Percentiles rank a stretch among this genome's conserved stretches.
These are phyloP conservation scores for Encephalitozoon hellem DNA, from an alignment of 371 early-diverging fungal species.

Conservation along the genomic window DNA sequence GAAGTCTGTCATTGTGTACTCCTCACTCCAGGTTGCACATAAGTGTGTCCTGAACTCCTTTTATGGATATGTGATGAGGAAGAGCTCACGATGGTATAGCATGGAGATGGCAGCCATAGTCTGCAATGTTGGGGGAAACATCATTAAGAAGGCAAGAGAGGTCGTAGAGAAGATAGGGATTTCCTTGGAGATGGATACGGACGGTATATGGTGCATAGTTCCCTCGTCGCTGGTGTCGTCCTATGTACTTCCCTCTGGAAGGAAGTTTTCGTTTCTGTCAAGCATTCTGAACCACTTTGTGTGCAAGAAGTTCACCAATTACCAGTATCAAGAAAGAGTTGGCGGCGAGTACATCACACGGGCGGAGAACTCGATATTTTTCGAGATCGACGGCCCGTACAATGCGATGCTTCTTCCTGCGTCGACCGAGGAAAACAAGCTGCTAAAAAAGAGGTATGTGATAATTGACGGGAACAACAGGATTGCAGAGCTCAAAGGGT, in stretches of 20 bases:
- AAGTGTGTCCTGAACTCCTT: conserved; percentile 92
- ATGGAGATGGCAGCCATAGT: conserved; percentile 98
- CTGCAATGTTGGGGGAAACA: conserved; percentile 84
- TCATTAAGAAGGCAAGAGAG: conserved; percentile 86
- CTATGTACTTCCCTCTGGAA: conserved; percentile 64
- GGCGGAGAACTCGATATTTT: conserved; percentile 88
- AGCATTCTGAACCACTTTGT: conserved; percentile 93
- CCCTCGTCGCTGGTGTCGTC: conserved; percentile 83
- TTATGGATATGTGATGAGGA: conserved; percentile 98
- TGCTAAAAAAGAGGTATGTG: conserved; percentile 93
- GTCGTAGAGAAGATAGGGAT: conserved; percentile 85
- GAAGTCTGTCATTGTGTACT: conserved; percentile 77
- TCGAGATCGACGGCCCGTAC: conserved; percentile 98
- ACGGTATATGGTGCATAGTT: conserved; percentile 97
- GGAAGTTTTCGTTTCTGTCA: conserved; percentile 79
- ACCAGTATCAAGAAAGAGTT: conserved; percentile 73
- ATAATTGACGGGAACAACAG: conserved; percentile 88
- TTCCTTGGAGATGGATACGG: conserved; percentile 93
- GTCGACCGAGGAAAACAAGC: conserved; percentile 84
- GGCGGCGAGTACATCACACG: conserved; percentile 65
- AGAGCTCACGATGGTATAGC: conserved; percentile 96
- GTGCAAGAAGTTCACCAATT: conserved; percentile 85
- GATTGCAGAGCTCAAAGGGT: conserved; percentile 95
- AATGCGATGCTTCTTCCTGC: conserved; percentile 94
- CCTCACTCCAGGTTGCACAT: conserved; percentile 93